phyloP scores from a whole-genome alignment of 306 rosid species.

The Corylus americana region DNA sequence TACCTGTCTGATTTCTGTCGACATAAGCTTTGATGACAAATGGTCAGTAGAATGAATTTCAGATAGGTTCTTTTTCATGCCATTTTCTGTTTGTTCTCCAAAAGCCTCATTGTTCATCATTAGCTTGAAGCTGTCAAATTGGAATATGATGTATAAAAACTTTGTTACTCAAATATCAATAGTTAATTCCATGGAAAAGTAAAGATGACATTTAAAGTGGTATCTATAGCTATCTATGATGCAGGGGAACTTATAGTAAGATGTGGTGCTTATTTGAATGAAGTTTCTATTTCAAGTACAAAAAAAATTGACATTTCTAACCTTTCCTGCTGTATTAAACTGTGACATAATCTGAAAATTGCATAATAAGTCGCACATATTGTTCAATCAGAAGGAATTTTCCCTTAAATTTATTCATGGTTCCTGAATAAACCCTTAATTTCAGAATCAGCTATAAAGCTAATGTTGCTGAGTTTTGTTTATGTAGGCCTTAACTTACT shows the following conservation, averaged over 20 bases:
- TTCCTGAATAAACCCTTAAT: not conserved
- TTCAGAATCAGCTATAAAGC: not conserved
- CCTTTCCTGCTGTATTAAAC: not conserved
- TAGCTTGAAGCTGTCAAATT: not conserved
- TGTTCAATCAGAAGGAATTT: not conserved
- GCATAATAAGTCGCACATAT: not conserved
- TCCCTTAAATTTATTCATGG: not conserved
- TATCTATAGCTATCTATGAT: too few species aligned
- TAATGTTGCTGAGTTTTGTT: conserved; percentile 10
- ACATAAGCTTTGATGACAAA: not conserved
- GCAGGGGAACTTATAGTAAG: not conserved
- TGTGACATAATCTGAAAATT: not conserved
- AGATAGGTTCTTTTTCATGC: not conserved
- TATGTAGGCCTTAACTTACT: conserved; percentile 77
- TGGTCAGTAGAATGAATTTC: not conserved
- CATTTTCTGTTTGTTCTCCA: not conserved
- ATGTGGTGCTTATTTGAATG: not conserved
- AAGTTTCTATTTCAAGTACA: not conserved
- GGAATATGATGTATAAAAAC: not conserved
- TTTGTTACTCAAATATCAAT: not conserved
- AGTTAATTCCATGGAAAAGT: not conserved
- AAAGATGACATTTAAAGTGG: not conserved
- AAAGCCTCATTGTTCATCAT: not conserved
- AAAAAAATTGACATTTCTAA: not conserved
- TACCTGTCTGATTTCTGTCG: not conserved